These are phyloP conservation scores for Blastomyces silverae DNA, from an alignment of 2,329 filamentous ascomycete genomes.

Conservation along the genomic window DNA sequence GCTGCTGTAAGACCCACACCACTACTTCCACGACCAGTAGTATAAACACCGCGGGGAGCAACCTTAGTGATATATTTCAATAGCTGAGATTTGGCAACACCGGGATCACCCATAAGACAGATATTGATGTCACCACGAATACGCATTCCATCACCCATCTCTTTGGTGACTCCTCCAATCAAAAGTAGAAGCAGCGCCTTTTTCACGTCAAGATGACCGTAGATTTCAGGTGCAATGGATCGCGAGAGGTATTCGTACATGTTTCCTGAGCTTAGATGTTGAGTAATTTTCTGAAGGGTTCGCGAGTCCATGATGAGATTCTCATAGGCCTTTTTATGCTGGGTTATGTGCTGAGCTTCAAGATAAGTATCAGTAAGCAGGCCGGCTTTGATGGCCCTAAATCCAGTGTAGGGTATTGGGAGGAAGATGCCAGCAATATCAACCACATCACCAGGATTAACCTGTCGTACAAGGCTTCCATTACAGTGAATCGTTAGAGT, in stretches of 20 bases:
- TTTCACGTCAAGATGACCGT: conserved; percentile 92
- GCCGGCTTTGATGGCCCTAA: conserved; percentile 92
- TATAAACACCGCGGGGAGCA: conserved; percentile 83
- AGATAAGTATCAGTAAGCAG: conserved; percentile 96
- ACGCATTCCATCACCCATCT: conserved; percentile 96
- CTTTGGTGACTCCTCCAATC: conserved; percentile 92
- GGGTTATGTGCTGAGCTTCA: conserved; percentile 84
- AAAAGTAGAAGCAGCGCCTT: conserved; percentile 92
- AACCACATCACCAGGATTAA: conserved; percentile 90
- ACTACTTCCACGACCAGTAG: conserved; percentile 72
- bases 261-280: conserved; percentile 76
- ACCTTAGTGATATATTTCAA: conserved; percentile 99
- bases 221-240: conserved; percentile 97
- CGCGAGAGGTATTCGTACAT: conserved; percentile 93
- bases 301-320: conserved; percentile 77
- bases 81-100: conserved; percentile 97
- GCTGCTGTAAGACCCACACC: conserved; percentile 76
- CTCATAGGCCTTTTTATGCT: conserved; percentile 98
- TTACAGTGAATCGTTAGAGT: conserved; percentile 85
- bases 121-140: conserved; percentile 99
- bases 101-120: conserved; percentile 97
- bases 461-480: conserved; percentile 73
- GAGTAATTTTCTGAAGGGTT: conserved; percentile 75
- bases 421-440: conserved; percentile 94
- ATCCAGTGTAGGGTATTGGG: conserved; percentile 96